These are phyloP conservation scores for Zalaria sp. DNA, from an alignment of 2,329 filamentous ascomycete species.

Conservation along the genomic window DNA sequence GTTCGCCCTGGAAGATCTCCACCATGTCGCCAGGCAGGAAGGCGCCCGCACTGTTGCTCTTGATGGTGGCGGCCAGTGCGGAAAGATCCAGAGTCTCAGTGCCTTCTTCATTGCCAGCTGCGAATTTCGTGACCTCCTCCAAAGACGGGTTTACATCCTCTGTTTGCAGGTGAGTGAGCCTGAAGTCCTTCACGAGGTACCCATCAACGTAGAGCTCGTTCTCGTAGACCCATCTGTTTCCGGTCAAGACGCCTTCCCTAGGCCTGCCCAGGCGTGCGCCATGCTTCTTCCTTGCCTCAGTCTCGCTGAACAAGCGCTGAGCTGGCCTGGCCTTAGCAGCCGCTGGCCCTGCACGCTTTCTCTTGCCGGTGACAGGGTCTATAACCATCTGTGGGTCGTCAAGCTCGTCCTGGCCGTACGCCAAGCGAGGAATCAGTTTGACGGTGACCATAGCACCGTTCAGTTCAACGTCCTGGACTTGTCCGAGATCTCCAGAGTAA, in stretches of 20 bases:
- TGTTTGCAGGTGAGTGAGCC: slow-evolving; percentile 70
- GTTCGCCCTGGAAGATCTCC: slow-evolving; percentile 90
- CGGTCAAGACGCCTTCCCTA: slow-evolving; percentile 36
- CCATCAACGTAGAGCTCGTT: slow-evolving; percentile 85
- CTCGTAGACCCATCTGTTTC: slow-evolving; percentile 70
- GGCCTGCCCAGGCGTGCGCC: slow-evolving; percentile 40
- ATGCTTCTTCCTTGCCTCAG: slow-evolving; percentile 81
- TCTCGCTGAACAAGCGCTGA: slow-evolving; percentile 81
- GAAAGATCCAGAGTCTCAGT: slow-evolving; percentile 88
- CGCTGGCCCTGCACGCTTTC: slow-evolving; percentile 29
- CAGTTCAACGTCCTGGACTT: slow-evolving; percentile 82
- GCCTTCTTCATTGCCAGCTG: slow-evolving; percentile 67
- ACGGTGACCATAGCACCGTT: slow-evolving; percentile 84
- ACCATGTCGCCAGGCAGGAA: slow-evolving; percentile 93
- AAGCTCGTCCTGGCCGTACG: slow-evolving; percentile 85
- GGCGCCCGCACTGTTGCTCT: slow-evolving; percentile 65
- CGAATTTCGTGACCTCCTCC: slow-evolving; percentile 92
- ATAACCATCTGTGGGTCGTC: slow-evolving; percentile 28
- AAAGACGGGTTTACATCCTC: slow-evolving; percentile 86
- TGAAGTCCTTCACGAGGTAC: slow-evolving; percentile 87
- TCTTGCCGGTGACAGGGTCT: slow-evolving; percentile 59
- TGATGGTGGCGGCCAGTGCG: slow-evolving; percentile 77
- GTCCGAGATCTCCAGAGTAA: slow-evolving; percentile 79
- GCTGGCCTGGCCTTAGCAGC: slow-evolving; percentile 56
- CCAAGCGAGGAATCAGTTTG: slow-evolving; percentile 75